Conservation (phyloP, 2,329 filamentous ascomycete genomes). For the Pseudocercospora musae region DNA sequence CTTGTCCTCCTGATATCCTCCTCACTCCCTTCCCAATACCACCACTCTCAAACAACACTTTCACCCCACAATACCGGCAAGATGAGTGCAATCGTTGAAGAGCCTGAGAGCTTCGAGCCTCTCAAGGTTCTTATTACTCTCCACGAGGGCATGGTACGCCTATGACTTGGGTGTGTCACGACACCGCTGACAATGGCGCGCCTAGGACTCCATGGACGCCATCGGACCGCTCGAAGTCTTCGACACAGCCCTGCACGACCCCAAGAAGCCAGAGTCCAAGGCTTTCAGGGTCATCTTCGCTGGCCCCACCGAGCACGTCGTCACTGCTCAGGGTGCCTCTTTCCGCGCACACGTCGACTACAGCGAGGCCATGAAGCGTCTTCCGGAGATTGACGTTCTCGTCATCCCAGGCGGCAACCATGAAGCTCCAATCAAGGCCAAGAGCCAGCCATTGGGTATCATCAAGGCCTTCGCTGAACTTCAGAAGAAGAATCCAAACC, state of each 20-base stretch:
- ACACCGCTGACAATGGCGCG: constrained; percentile 3
- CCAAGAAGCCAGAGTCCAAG: constrained; percentile 52
- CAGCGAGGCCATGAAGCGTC: constrained; percentile 70
- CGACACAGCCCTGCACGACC: constrained; percentile 52
- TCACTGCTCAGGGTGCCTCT: constrained; percentile 61
- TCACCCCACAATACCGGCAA: constrained; percentile 31
- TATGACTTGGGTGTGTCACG: too few relatives aligned
- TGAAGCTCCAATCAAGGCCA: constrained; percentile 62
- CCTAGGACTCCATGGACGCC: constrained; percentile 40
- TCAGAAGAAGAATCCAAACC: constrained; percentile 72
- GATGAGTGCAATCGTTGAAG: constrained; percentile 50
- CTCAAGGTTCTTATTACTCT: constrained; percentile 59
- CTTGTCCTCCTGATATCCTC: background rate
- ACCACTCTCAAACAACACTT: constrained; percentile 7
- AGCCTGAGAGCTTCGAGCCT: constrained; percentile 40
- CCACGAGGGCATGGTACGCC: constrained; percentile 1
- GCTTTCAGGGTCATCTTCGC: constrained; percentile 55
- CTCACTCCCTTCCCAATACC: background rate
- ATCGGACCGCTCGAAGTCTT: constrained; percentile 59
- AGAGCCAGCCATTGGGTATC: constrained; percentile 64
- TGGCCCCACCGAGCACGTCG: constrained; percentile 46
- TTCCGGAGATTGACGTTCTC: constrained; percentile 75
- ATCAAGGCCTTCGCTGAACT: constrained; percentile 75
- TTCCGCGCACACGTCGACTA: constrained; percentile 72
- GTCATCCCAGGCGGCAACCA: constrained; percentile 71